Conservation (phyloP, 768 basidiomycete genomes). For the Exidia glandulosa region DNA sequence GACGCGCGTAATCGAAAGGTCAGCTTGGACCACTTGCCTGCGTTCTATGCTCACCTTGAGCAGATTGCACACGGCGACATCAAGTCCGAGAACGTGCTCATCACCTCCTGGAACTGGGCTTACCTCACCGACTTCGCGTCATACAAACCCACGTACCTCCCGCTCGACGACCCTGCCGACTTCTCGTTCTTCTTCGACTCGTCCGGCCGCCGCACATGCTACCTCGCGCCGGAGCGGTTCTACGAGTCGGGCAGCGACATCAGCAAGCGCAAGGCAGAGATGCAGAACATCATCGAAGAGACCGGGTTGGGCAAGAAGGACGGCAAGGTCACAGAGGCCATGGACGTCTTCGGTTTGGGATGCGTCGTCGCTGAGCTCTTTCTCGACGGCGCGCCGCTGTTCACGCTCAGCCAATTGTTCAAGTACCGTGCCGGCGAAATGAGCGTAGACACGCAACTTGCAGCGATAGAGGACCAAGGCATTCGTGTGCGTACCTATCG, state of each 20-base stretch:
- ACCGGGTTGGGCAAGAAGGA: constrained; percentile 52
- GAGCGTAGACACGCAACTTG: constrained; percentile 59
- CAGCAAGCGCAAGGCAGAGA: constrained; percentile 51
- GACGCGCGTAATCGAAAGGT: constrained; percentile 67
- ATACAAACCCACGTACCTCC: constrained; percentile 92
- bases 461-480: constrained; percentile 66
- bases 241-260: constrained; percentile 63
- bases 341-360: constrained; percentile 95
- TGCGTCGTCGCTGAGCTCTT: constrained; percentile 95
- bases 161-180: constrained; percentile 91
- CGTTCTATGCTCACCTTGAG: neutral
- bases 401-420: constrained; percentile 90
- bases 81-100: constrained; percentile 93
- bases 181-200: constrained; percentile 99
- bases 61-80: constrained; percentile 94
- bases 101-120: constrained; percentile 93
- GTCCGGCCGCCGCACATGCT: constrained; percentile 86
- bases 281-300: constrained; percentile 28
- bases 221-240: constrained; percentile 93
- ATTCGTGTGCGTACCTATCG: constrained; percentile 59
- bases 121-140: constrained; percentile 92
- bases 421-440: constrained; percentile 85
- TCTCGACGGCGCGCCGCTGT: constrained; percentile 85
- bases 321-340: constrained; percentile 80
- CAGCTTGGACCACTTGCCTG: constrained; percentile 3